Base-by-base conservation (phyloP, 2,329 filamentous ascomycete genomes). In the Fusarium miscanthi region DNA sequence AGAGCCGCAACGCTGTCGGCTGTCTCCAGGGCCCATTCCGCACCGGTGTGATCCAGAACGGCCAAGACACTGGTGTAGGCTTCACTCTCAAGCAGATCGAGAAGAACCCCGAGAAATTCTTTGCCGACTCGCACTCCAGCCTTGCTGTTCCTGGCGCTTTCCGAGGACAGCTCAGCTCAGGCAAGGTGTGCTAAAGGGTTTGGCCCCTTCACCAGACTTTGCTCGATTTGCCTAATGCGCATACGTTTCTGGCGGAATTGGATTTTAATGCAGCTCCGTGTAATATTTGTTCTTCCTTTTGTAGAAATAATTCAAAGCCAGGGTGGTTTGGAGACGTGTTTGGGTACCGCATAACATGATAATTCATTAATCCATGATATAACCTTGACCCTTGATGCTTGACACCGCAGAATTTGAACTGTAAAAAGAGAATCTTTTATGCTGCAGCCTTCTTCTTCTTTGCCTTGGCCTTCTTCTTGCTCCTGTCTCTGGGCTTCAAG, bases 401-500 rank as follows among this genome's bases (percentile, higher is more conserved):
- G 40, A 30, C 25, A 17, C 54, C 54, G 17, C 25, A 45, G 30
- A 60, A 21, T 11, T 38, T 35, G 12, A 52, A 49, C 11, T 30
- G n/a, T 46, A 41, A 31, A 31, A 49, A 38, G 23, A 23, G 49
- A 40, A 31, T 19, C n/a, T 14, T n/a, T 72, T 59, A 77, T 58
- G 67, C 62, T 12, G 74, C 31, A 40, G 74, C 63, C 82, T 88
- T 91, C 85, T 91, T 93, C 84, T 87, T 89, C 84, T 92, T 93
- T 72, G 92, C 94, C 81, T 92, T 93, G 76, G 92, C 91, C 80
- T 93, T 93, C 85, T 91, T 91, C 87, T 94, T 95, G 82, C 92
- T 97, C 79, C 94, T 89, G 83, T 98, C 95, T 75, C 96, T 88
- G 80, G 97, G 97, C 89, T 97, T 98, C 83, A 99, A 80, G 12